These are phyloP conservation scores for Biscogniauxia marginata DNA, from an alignment of 2,329 filamentous ascomycete genomes.

Conservation along the genomic window DNA sequence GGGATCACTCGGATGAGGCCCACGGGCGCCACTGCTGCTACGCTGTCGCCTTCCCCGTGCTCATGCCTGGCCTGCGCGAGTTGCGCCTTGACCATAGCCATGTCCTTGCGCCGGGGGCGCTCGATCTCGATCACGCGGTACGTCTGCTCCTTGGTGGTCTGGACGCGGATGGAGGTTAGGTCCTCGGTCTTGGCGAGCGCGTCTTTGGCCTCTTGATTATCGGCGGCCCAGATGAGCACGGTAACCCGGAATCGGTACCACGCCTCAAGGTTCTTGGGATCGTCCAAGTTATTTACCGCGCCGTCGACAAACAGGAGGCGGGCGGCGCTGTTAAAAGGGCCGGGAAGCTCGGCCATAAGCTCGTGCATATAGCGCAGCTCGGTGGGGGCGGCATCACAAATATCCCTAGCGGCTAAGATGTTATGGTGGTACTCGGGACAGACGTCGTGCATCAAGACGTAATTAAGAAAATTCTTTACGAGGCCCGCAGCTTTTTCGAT, in stretches of 20 bases:
- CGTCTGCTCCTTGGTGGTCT: slow-evolving; percentile 48
- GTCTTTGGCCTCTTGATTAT: slow-evolving; percentile 32
- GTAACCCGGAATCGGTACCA: slow-evolving; percentile 45
- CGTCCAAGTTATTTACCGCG: slow-evolving; percentile 24
- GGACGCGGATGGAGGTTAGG: slow-evolving; percentile 37
- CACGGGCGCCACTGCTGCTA: slow-evolving; percentile 28
- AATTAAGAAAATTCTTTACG: slow-evolving; percentile 84
- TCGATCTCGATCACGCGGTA: slow-evolving; percentile 60
- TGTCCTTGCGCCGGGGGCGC: slow-evolving; percentile 25
- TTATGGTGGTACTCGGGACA: slow-evolving; percentile 76
- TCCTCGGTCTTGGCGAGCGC: slow-evolving; percentile 23
- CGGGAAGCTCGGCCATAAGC: slow-evolving; percentile 60
- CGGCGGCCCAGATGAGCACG: slow-evolving; percentile 31
- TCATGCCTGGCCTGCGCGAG: slow-evolving; percentile 15
- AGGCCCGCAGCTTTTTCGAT: slow-evolving; percentile 65
- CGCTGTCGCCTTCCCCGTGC: slow-evolving; percentile 28
- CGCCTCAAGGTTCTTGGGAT: slow-evolving; percentile 40
- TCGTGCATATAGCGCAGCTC: slow-evolving; percentile 64
- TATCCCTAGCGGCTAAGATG: slow-evolving; percentile 60
- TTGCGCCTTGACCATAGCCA: slow-evolving; percentile 15
- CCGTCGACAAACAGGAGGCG: slow-evolving; percentile 61
- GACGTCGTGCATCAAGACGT: slow-evolving; percentile 79
- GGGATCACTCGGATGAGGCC: slow-evolving; percentile 46
- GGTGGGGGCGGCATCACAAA: slow-evolving; percentile 65
- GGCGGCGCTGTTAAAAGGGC: slow-evolving; percentile 76